Percentiles rank a stretch among this genome's conserved stretches.
phyloP scores from a whole-genome alignment of 2,329 filamentous ascomycete species.

The Ophiocordyceps camponoti-floridani region DNA sequence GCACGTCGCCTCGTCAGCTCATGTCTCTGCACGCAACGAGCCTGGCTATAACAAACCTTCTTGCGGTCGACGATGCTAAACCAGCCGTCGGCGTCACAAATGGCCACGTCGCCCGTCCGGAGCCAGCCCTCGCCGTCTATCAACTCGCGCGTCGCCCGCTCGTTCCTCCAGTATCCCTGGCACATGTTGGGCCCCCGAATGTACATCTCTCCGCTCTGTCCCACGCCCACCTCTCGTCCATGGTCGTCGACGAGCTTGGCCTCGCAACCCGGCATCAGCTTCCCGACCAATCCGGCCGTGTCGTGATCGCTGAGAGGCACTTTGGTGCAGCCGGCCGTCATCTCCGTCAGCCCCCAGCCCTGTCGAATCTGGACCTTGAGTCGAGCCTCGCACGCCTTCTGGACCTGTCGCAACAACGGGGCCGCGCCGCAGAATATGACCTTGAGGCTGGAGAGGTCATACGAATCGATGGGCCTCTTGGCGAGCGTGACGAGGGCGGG shows the following conservation, averaged over 20 bases:
- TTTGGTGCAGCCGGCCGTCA: slow-evolving; percentile 22
- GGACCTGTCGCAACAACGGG: slow-evolving; percentile 34
- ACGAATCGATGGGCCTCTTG: slow-evolving; percentile 30
- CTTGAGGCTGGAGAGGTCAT: slow-evolving; percentile 8
- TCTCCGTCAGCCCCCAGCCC: slow-evolving; percentile 42
- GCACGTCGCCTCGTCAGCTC: background rate
- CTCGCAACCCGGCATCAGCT: slow-evolving; percentile 10
- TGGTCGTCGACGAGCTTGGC: slow-evolving; percentile 20
- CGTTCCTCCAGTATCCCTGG: slow-evolving; percentile 54
- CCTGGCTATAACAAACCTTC: slow-evolving; percentile 25
- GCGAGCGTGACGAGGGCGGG: slow-evolving; percentile 42
- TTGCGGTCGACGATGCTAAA: slow-evolving; percentile 70
- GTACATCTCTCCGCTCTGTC: slow-evolving; percentile 40
- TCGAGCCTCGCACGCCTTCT: slow-evolving; percentile 28
- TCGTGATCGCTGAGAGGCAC: background rate
- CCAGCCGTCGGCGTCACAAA: slow-evolving; percentile 48
- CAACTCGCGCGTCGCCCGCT: slow-evolving; percentile 42
- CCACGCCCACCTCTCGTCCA: slow-evolving; percentile 18
- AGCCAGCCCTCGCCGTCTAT: slow-evolving; percentile 43
- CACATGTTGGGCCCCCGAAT: slow-evolving; percentile 55
- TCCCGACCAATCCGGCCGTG: background rate
- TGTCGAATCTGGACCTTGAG: slow-evolving; percentile 24
- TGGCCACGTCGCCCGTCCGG: slow-evolving; percentile 57
- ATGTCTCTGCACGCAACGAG: background rate
- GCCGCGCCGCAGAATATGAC: slow-evolving; percentile 42